phyloP scores from a whole-genome alignment of 192 early-diverging fungal genomes.

The Backusella tarrabulga region DNA sequence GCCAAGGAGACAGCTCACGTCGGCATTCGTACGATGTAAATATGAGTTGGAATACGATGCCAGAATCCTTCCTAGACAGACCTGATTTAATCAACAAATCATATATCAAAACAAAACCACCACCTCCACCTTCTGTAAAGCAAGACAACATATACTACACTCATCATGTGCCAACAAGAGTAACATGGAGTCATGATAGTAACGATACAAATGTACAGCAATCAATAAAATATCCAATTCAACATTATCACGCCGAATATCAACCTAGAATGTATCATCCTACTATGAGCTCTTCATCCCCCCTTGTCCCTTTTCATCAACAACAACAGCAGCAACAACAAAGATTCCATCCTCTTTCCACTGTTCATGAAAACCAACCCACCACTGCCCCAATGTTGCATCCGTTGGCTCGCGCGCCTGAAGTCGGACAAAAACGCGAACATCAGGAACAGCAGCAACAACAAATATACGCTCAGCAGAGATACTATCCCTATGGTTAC shows the following conservation, averaged over 20 bases:
- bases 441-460: slow-evolving; percentile 4
- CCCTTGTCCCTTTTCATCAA: background rate
- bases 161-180: slow-evolving; percentile 3
- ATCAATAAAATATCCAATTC: slow-evolving; percentile 4
- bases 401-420: slow-evolving; percentile 15
- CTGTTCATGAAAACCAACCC: background rate
- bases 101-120: background rate
- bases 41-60: slow-evolving; percentile 25
- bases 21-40: slow-evolving; percentile 35
- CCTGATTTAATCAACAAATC: slow-evolving; percentile 11
- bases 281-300: slow-evolving; percentile 8
- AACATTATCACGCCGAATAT: slow-evolving; percentile 7
- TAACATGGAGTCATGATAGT: slow-evolving; percentile 15
- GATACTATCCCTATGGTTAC: background rate
- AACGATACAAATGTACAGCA: slow-evolving; percentile 5
- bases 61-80: slow-evolving; percentile 11
- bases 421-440: slow-evolving; percentile 14
- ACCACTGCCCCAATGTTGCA: slow-evolving; percentile 12
- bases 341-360: background rate
- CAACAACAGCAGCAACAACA: slow-evolving; percentile 4
- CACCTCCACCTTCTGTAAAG: background rate
- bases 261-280: slow-evolving; percentile 13
- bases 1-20: slow-evolving; percentile 16
- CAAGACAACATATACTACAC: background rate
- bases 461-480: background rate